Evolutionary conservation across 495 filamentous ascomycete genomes (phyloP), one percentile per base, ranked within the genome.

Genomic region (Pseudevernia furfuracea): DNA sequence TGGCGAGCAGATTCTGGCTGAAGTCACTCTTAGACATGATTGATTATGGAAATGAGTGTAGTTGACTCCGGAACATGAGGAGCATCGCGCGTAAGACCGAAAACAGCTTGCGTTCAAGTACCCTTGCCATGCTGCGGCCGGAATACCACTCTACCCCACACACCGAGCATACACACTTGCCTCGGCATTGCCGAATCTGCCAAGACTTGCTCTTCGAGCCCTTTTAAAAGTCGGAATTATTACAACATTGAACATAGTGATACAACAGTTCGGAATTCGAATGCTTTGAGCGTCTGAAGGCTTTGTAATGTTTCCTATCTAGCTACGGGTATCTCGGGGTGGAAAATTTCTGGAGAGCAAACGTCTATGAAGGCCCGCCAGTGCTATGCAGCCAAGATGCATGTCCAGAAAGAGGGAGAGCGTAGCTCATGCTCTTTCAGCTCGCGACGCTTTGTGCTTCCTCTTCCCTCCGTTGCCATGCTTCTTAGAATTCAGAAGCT

Each of bases 401-500:
- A 48, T 23, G 44, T 9, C 25, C 21, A 3, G 43, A 10, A 55
- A 39, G 3, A n/a, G n/a, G 9, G 15, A 52, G 21, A 38, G 23
- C 19, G n/a, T 44, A 39, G 12, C 37, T 65, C 58, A 65, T 7
- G 60, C 63, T 21, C 53, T 60, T 63, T 63, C 55, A 23, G 28
- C 39, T 34, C 52, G 52, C n/a, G 49, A 53, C 39, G 52, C 38
- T 15, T 66, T 57, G 30, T 67, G 59, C 38, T 67, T 69, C 61
- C 59, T 67, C 56, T 96, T 85, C 61, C 87, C 85, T 11, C 81
- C 87, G 79, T 97, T 97, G 76, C 91, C 96, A 75, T 97, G 95
- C 78, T 97, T 97, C 84, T 99, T 99, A 34, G 88, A 73, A 62
- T 70, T 85, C 70, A 79, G 74, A 44, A 82, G 61, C 71, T 81